Evolutionary conservation across 768 basidiomycete genomes (phyloP), one percentile per base, ranked within the genome.

Genomic region (Lactarius psammicola): DNA sequence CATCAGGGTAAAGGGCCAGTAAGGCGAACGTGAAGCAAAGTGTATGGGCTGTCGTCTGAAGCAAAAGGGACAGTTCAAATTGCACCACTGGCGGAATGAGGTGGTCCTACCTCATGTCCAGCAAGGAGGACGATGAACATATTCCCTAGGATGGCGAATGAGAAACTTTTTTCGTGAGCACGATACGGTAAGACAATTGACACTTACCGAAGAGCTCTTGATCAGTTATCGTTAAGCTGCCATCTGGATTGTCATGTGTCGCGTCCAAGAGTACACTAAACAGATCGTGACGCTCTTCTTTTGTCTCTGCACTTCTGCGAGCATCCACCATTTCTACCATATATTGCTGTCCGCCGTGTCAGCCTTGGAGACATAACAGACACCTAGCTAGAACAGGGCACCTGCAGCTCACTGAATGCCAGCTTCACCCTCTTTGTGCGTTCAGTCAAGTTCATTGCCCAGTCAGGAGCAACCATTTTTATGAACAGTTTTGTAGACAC

Each of bases 331-430:
- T 75, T 36, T 75, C 74, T 17, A 57, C 17, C 69, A 75, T 74
- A 54, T 75, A 75, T 63, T 60, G 64, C 73, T 68, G 33, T 31
- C 26, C 63, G 13, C 17, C 2, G n/a, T 11, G 36, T 53, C 51
- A 38, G 28, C 18, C 9, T 5, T 17, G 30, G 31, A n/a, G 36
- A 26, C 10, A 9, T 30, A 36, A 31, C 10, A 34, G 54, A 31
- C 11, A 33, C 36, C 13, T 7, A 10, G 23, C 17, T 26, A 13
- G 20, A n/a, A 30, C n/a, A 3, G 13, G 65, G 26, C 56, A 83
- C 84, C 64, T 76, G 69, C 15, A 85, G 59, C 71, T 85, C 84
- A 9, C 76, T 72, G 57, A 80, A 82, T 9, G 80, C 82, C 49
- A 75, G 62, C 31, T 72, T 71, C 7, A 77, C 69, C 23, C 70